Evolutionary conservation across 2,329 filamentous ascomycete species (phyloP).

Genomic region (Exophiala viscosa): DNA sequence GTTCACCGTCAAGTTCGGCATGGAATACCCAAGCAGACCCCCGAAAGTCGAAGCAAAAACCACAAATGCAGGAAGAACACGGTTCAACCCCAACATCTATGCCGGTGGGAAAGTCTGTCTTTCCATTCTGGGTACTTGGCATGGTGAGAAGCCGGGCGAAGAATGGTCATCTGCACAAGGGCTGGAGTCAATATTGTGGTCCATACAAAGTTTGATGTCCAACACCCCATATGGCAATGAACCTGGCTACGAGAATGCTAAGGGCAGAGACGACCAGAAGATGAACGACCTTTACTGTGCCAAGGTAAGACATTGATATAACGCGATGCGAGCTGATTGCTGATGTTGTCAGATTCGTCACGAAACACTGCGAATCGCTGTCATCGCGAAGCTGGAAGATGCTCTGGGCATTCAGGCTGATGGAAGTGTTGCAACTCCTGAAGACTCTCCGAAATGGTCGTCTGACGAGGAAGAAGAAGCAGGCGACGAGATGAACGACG

Average conservation of each 20-base stretch:
- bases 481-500: conserved; percentile 45
- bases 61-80: conserved; percentile 80
- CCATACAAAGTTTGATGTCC: conserved; percentile 95
- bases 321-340: background rate
- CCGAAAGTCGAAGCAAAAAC: conserved; percentile 66
- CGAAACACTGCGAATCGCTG: conserved; percentile 79
- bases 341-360: conserved; percentile 67
- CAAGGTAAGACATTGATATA: conserved; percentile 55
- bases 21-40: conserved; percentile 71
- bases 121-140: conserved; percentile 94
- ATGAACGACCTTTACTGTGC: conserved; percentile 71
- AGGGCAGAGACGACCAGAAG: conserved; percentile 65
- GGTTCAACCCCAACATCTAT: conserved; percentile 98
- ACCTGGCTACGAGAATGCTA: conserved; percentile 80
- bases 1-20: conserved; percentile 49
- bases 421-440: conserved; percentile 38
- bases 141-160: conserved; percentile 74
- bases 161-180: conserved; percentile 97
- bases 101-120: conserved; percentile 86
- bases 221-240: conserved; percentile 93
- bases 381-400: conserved; percentile 80
- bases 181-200: conserved; percentile 87
- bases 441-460: conserved; percentile 2
- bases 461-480: conserved; percentile 36
- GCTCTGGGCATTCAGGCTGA: conserved; percentile 64